Evolutionary conservation across 805 yeast genomes (phyloP), one percentile per base, ranked within the genome.

Genomic region (Yarrowia yakushimensis): DNA sequence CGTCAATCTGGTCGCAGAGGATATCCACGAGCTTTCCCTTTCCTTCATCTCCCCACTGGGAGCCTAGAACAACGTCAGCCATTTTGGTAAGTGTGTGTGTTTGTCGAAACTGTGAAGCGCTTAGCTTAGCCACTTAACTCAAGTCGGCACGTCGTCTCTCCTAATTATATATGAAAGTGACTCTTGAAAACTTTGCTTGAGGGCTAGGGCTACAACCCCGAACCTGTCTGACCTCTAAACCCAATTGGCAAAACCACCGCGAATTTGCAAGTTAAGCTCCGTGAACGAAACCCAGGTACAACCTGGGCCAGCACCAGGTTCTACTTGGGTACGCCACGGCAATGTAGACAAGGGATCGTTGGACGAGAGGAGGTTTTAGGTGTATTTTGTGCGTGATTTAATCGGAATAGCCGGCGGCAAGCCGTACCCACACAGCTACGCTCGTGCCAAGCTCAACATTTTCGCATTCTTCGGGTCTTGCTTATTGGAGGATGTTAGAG

Each of bases 31-130:
- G 82, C 77, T 94, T 94, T 64, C 99, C 99, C 75, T 94, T 94
- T 74, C 99, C 99, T 84, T 94, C 99, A 74, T 94, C 99, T 67
- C 99, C 99, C 99, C 99, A 94, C 78, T 94, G 99, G 77, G 98
- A 80, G 64, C 99, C 99, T 71, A 94, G 82, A 62, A 94, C 99
- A 67, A 94, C 98, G 79, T 87, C 88, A 74, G 89, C 87, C 92
- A 86, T 86, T 48, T 25, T 25, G 13, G 34, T 18, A 8, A 30
- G 30, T 20, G 43, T 31, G 23, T 34, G 59, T 52, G n/a, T 34
- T 34, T 48, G 27, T 31, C 15, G 27, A 33, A 48, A 45, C 34
- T 45, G 59, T 52, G 59, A 52, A 52, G 59, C 59, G 43, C 43
- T 52, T 36, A 52, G 59, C 59, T 52, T 52, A 52, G 59, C 59